Evolutionary conservation across 192 early-diverging fungal genomes (phyloP), one percentile per base, ranked within the genome.

Genomic region (Coemansia sp.): DNA sequence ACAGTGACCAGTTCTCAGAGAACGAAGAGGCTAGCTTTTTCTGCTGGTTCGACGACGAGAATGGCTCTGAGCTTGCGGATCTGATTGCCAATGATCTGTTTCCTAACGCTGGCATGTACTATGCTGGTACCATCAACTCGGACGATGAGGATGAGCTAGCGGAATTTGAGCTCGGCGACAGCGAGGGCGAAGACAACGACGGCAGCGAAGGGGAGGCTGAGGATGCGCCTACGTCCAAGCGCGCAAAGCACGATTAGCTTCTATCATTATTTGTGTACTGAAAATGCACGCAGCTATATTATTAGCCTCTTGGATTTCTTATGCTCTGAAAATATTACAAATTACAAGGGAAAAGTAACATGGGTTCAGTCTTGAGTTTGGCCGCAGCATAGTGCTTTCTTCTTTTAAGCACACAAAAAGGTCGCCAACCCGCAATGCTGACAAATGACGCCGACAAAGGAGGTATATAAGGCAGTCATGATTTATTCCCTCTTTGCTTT

Each of bases 81-180:
- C 51, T 77, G 28, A 73, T 77, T 54, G 80, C 74, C 51, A 77
- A 82, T 22, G 74, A 82, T 55, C 38, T 82, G 57, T 77, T 68
- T 58, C 74, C 93, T 31, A 93, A 93, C 49, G 93, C 95, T 24
- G 96, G 97, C 85, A 98, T 97, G 86, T 87, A 86, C 61, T 98
- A 97, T 84, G 93, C 95, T 74, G 88, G 69, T 21, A 82, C 75
- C 14, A 86, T 88, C 3, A 83, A 85, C 28, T 72, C 72, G 12
- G 80, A 77, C 44, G 88, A 87, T 47, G 90, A 92, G 27, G 85
- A 88, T 53, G 74, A 90, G 73, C 91, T 94, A 41, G 81, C 94
- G 27, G 85, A 88, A 61, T 92, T 88, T 74, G 75, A 71, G 52
- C 25, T 61, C 44, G 61, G 18, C 18, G 55, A 67, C 28, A 68